Evolutionary conservation across 2,329 filamentous ascomycete genomes (phyloP), one percentile per base, ranked within the genome.

Genomic region (Neonectria sp.): DNA sequence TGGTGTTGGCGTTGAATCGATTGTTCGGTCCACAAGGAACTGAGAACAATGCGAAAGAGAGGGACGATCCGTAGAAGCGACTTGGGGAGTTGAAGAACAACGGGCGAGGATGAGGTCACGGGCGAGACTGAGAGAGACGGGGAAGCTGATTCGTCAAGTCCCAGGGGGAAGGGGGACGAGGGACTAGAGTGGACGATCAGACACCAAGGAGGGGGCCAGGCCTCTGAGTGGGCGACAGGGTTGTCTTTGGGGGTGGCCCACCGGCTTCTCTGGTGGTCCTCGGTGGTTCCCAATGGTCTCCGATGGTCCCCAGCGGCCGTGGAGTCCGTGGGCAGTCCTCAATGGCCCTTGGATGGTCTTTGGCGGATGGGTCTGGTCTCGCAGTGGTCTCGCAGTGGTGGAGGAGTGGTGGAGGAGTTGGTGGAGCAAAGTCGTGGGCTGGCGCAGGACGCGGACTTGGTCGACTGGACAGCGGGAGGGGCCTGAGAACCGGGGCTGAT

Each of bases 11-110:
- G 59, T 33, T 65, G 73, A 62, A 66, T 69, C 71, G 71, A 69
- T 71, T 76, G 74, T 75, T 72, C 72, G 70, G 74, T 75, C 71
- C 71, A 69, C 73, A 57, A 67, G 71, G 72, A 76, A 69, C 74
- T 72, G 68, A 66, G 71, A 74, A 75, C 74, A 72, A 76, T 72
- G 70, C 65, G 63, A 67, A 68, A 75, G 67, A 69, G 61, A 63
- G 45, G 43, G 65, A 67, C 67, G 67, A 55, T 68, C 59, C 58
- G 59, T 56, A 71, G 59, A 72, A 59, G 64, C 57, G 73, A 67
- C 61, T 68, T 68, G 72, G 70, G 72, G 68, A 68, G 65, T 73
- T 73, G 68, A 75, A 76, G 73, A 75, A 72, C 71, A 70, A 62
- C 55, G 65, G 68, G 63, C 40, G 63, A 62, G 67, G 60, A 76